Percentiles rank a stretch among this genome's conserved stretches.
Conservation (phyloP, 2,329 filamentous ascomycete genomes). For the Talaromyces sp. region DNA sequence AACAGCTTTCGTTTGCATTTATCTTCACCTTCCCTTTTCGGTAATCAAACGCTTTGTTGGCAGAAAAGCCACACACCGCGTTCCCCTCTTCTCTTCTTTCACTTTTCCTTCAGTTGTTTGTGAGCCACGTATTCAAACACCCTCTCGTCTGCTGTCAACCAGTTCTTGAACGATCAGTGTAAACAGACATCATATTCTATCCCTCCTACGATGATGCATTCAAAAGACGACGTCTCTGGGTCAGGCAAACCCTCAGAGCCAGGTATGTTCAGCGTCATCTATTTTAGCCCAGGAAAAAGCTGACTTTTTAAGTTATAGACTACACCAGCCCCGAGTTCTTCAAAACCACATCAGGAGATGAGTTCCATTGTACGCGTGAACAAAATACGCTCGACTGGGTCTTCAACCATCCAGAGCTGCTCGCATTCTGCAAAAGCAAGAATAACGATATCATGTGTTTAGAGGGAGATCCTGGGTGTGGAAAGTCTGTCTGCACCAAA, state of each 20-base stretch:
- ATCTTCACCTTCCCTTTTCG: background rate
- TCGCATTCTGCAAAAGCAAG: background rate
- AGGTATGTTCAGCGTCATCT: background rate
- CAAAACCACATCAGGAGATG: background rate
- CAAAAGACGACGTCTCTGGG: background rate
- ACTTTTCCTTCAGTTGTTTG: background rate
- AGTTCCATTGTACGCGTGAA: background rate
- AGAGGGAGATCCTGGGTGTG: background rate
- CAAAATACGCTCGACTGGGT: background rate
- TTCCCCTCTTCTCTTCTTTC: background rate
- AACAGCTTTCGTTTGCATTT: background rate
- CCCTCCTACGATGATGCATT: background rate
- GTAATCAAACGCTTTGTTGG: background rate
- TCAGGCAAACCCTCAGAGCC: background rate
- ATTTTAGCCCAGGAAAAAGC: background rate
- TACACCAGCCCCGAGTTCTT: background rate
- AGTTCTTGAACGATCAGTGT: background rate
- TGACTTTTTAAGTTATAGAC: background rate
- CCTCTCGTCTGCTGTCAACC: background rate
- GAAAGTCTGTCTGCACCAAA: background rate
- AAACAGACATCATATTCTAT: background rate
- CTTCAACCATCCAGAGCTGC: background rate
- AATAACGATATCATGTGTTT: background rate
- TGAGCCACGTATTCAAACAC: background rate
- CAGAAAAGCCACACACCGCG: background rate